Evolutionary conservation across 2,329 filamentous ascomycete species (phyloP).

Genomic region (Ophiostoma pallidulum): DNA sequence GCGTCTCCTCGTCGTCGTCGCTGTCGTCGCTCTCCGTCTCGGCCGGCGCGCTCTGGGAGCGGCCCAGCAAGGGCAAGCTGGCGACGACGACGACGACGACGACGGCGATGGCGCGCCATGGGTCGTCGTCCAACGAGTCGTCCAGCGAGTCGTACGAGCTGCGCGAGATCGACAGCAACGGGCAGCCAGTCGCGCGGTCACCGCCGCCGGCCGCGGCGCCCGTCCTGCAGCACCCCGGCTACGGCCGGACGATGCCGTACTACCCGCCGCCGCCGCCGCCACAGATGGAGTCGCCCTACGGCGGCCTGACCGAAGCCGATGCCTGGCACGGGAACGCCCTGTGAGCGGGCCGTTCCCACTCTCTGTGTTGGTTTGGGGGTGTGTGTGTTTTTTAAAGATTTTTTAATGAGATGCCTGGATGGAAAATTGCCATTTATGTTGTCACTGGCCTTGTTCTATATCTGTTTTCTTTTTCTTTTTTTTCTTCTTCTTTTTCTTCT

Average conservation of each 20-base stretch:
- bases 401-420: background rate
- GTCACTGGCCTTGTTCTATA: background rate
- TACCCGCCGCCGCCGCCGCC: constrained; percentile 8
- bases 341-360: too few relatives aligned
- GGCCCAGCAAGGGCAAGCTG: constrained; percentile 31
- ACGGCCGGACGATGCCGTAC: constrained; percentile 26
- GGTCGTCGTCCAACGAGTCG: constrained; percentile 13
- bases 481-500: background rate
- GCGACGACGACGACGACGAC: background rate
- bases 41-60: constrained; percentile 10
- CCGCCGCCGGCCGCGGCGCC: constrained; percentile 24
- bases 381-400: background rate
- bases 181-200: background rate
- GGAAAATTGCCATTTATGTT: background rate
- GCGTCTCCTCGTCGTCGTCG: background rate
- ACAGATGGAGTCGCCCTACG: constrained; percentile 6
- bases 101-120: background rate
- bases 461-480: background rate
- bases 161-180: constrained; percentile 33
- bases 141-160: constrained; percentile 39
- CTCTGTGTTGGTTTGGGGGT: too few relatives aligned
- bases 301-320: constrained; percentile 12
- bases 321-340: constrained; percentile 6
- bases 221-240: constrained; percentile 37
- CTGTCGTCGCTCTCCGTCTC: constrained; percentile 6